Conservation (phyloP, 2,329 filamentous ascomycete genomes). For the Plenodomus biglobosus region DNA sequence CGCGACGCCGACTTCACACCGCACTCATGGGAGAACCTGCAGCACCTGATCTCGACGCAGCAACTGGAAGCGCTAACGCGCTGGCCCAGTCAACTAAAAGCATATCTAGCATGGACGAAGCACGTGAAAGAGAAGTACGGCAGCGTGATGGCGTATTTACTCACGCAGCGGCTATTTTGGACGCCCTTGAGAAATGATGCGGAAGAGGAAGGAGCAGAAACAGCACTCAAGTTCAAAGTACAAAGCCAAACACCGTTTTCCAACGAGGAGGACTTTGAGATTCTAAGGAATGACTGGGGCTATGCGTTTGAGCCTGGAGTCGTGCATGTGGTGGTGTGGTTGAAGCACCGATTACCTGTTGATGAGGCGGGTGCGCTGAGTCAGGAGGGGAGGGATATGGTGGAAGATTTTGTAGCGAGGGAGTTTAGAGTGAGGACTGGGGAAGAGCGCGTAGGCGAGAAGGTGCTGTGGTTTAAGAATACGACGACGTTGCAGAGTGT, state of each 20-base stretch:
- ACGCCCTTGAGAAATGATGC: conserved; percentile 23
- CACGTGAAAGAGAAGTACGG: conserved; percentile 59
- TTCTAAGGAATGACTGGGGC: conserved; percentile 65
- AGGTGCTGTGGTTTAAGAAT: conserved; percentile 67
- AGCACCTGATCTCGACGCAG: conserved; percentile 47
- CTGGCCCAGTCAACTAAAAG: conserved; percentile 59
- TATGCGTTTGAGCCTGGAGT: conserved; percentile 60
- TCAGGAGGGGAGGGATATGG: conserved; percentile 25
- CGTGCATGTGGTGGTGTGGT: conserved; percentile 60
- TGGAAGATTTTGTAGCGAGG: conserved; percentile 37
- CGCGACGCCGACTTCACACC: conserved; percentile 37
- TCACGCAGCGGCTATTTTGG: conserved; percentile 59
- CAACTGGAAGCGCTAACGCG: conserved; percentile 60
- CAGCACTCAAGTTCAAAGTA: conserved; percentile 43
- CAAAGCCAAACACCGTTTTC: conserved; percentile 56
- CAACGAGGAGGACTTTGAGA: conserved; percentile 56
- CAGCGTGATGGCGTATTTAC: conserved; percentile 59
- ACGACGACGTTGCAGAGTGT: conserved; percentile 64
- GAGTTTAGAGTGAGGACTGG: conserved; percentile 51
- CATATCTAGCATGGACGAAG: conserved; percentile 62
- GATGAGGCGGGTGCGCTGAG: conserved; percentile 38
- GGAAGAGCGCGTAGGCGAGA: conserved; percentile 47
- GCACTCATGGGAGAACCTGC: conserved; percentile 41
- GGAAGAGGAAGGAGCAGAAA: conserved; percentile 14
- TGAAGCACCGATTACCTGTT: conserved; percentile 40